Conservation (phyloP, 495 filamentous ascomycete species). For the Penicillium daleae region DNA sequence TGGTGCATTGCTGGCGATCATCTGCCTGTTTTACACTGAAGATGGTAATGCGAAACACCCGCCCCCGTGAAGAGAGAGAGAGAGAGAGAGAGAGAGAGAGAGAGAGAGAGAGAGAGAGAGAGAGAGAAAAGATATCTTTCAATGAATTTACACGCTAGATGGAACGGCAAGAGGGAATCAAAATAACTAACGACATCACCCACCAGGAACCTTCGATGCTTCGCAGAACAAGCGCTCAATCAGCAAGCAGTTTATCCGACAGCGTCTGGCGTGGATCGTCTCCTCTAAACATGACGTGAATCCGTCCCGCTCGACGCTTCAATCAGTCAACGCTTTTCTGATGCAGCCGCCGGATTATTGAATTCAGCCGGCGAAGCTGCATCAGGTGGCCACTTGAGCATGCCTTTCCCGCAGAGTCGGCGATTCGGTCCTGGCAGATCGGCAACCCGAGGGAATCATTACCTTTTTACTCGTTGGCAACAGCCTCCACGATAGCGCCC, state of each 20-base stretch:
- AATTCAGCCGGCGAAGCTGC: constrained; percentile 8
- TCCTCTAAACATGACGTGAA: constrained; percentile 74
- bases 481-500: constrained; percentile 57
- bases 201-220: constrained; percentile 36
- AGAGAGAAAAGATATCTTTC: not conserved
- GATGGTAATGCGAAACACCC: constrained; percentile 44
- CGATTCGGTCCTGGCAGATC: not conserved
- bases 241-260: constrained; percentile 76
- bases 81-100: not conserved
- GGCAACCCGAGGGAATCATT: not conserved
- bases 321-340: constrained; percentile 85
- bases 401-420: not conserved
- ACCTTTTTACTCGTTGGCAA: constrained; percentile 45
- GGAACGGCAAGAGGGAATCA: constrained; percentile 23
- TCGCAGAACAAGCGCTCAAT: constrained; percentile 43
- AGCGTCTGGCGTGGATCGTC: constrained; percentile 77
- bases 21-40: constrained; percentile 65
- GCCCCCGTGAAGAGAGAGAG: not conserved
- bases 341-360: constrained; percentile 59
- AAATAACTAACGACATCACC: constrained; percentile 20
- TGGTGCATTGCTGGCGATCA: constrained; percentile 60
- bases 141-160: constrained; percentile 29
- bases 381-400: not conserved
- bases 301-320: constrained; percentile 77
- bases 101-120: not conserved